A percentile compares a stretch with the other conserved stretches of the same genome.
Conservation (phyloP, 2,329 filamentous ascomycete species). For the Alternaria sp. region DNA sequence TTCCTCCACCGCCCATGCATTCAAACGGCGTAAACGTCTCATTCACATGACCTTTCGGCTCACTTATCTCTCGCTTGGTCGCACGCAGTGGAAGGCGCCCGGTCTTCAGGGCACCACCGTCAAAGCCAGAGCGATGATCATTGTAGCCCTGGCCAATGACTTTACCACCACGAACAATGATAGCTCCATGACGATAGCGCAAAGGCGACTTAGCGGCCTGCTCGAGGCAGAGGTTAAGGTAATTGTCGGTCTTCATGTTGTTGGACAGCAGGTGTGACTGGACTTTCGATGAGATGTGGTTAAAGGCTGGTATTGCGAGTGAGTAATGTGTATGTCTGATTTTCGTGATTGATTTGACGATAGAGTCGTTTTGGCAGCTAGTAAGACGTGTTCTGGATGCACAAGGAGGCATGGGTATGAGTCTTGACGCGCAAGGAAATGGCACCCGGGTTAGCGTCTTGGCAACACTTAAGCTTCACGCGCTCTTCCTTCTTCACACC, state of each 20-base stretch:
- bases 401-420: not conserved
- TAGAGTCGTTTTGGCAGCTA: not conserved
- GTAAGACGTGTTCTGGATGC: not conserved
- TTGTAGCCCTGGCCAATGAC: constrained; percentile 61
- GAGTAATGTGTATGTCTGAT: not conserved
- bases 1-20: constrained; percentile 46
- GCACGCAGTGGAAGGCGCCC: constrained; percentile 44
- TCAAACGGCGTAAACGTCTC: constrained; percentile 51
- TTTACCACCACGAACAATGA: constrained; percentile 61
- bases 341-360: not conserved
- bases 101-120: constrained; percentile 58
- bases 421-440: not conserved
- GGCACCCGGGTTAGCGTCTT: constrained; percentile 8
- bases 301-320: not conserved
- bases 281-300: not conserved
- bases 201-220: constrained; percentile 59
- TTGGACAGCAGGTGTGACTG: not conserved
- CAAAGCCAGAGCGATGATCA: constrained; percentile 57
- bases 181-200: constrained; percentile 58
- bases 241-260: constrained; percentile 56
- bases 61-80: constrained; percentile 14
- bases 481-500: not conserved
- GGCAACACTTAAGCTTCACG: not conserved
- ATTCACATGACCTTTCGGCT: not conserved
- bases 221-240: constrained; percentile 59